Base-by-base conservation (phyloP, 768 basidiomycete species). In the Lactifluus hygrophoroides region DNA sequence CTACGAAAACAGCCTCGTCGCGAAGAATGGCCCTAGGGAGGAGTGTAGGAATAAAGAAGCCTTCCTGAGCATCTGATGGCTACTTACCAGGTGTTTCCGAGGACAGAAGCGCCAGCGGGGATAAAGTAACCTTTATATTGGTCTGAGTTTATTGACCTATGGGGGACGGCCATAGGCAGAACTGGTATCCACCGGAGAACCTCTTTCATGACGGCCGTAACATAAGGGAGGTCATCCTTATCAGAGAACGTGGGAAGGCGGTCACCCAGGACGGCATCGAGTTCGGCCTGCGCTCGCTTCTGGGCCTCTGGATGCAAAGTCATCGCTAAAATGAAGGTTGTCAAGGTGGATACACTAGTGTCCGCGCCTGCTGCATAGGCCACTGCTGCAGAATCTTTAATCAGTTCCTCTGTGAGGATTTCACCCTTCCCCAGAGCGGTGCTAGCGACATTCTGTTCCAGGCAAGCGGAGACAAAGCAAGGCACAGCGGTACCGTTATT, bases 61-160 rank as follows among this genome's bases (percentile, higher is more conserved):
- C 1, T 19, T 17, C 19, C 21, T 17, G 0, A 46, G 25, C 0
- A 43, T 28, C 30, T 25, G n/a, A 47, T 2, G n/a, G 42, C 30
- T 10, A 16, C 44, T 16, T 54, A 60, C 62, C 62, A 63, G n/a
- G 60, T 40, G 32, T 64, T 64, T 17, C 60, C 55, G 21, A 68
- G 62, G 30, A 69, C 48, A 6, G 64, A 61, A 1, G 68, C 62
- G 4, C 66, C 68, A 5, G 62, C 62, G n/a, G 69, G 69, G 16
- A 70, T 70, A 45, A 42, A 42, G 30, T 67, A 66, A 8, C 67
- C 69, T 5, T 66, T 56, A 52, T 69, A 70, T 32, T 56, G 54
- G 32, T 67, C 67, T 50, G 68, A 62, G 23, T 60, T 62, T 7
- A 64, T 25, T 2, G 60, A 25, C 5, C 56, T 35, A 34, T 69